These are phyloP conservation scores for Puccinia hordei DNA, from an alignment of 1,284 basidiomycete species.

Conservation along the genomic window DNA sequence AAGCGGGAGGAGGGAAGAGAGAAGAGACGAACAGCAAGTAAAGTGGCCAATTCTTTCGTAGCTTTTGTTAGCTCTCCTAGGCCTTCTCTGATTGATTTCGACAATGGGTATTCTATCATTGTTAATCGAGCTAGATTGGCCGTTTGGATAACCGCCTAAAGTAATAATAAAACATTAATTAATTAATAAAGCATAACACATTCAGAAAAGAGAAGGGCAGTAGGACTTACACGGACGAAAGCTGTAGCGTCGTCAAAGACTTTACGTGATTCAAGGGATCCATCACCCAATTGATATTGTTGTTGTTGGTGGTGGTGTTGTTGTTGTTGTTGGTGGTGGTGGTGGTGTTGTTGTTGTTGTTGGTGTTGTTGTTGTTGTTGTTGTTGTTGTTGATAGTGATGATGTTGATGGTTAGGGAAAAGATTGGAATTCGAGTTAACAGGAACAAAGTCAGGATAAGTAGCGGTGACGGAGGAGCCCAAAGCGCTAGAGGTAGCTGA, in stretches of 20 bases:
- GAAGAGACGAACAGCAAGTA: slow-evolving; percentile 58
- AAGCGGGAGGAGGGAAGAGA: neutral
- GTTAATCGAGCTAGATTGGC: slow-evolving; percentile 60
- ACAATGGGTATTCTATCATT: slow-evolving; percentile 58
- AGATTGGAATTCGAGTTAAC: too few relatives aligned
- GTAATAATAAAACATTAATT: slow-evolving; percentile 34
- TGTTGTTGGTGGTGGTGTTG: too few relatives aligned
- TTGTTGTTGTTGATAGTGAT: too few relatives aligned
- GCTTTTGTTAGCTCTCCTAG: slow-evolving; percentile 61
- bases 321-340: too few relatives aligned
- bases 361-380: too few relatives aligned
- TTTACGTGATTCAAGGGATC: slow-evolving; percentile 2
- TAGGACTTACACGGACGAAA: slow-evolving; percentile 42
- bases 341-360: too few relatives aligned
- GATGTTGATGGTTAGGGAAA: too few relatives aligned
- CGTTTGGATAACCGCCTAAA: slow-evolving; percentile 61
- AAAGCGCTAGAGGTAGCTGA: neutral
- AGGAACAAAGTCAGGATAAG: too few relatives aligned
- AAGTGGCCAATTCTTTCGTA: slow-evolving; percentile 62
- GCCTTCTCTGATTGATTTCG: slow-evolving; percentile 56
- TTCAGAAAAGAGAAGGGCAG: slow-evolving; percentile 56
- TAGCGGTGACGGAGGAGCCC: too few relatives aligned
- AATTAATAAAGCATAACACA: slow-evolving; percentile 59
- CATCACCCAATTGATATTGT: too few relatives aligned
- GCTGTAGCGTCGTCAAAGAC: slow-evolving; percentile 48